phyloP scores from a whole-genome alignment of 306 rosid genomes.

The Begonia peltatifolia region DNA sequence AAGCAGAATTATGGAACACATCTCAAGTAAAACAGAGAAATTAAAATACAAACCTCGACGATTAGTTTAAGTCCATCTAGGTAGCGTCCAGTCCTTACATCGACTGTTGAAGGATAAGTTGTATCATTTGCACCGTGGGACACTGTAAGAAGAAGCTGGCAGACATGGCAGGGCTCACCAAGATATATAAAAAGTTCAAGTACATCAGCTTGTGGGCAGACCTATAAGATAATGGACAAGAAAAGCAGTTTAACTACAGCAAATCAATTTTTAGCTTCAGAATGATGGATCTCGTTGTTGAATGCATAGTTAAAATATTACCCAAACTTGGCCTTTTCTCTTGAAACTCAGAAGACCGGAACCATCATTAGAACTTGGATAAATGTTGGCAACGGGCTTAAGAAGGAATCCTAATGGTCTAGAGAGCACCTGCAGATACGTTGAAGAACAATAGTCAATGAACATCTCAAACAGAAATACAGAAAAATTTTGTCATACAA shows the following conservation, averaged over 20 bases:
- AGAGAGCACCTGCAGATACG: constrained; percentile 52
- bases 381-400: constrained; percentile 70
- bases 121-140: constrained; percentile 96
- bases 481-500: background rate
- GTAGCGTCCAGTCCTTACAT: constrained; percentile 76
- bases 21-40: constrained; percentile 1
- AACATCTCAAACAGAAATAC: constrained; percentile 4
- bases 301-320: constrained; percentile 21
- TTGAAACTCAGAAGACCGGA: constrained; percentile 81
- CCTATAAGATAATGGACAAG: constrained; percentile 33
- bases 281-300: constrained; percentile 3
- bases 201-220: constrained; percentile 82
- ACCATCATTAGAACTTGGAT: constrained; percentile 61
- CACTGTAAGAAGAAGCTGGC: constrained; percentile 99
- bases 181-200: constrained; percentile 87
- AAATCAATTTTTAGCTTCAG: constrained; percentile 12
- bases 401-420: constrained; percentile 80
- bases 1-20: too few relatives aligned
- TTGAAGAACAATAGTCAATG: background rate
- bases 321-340: constrained; percentile 73
- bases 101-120: constrained; percentile 91
- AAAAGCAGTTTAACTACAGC: background rate
- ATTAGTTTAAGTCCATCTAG: constrained; percentile 75
- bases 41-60: constrained; percentile 55
- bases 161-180: constrained; percentile 94